Percentiles rank a stretch among this genome's conserved stretches.
Evolutionary conservation across 306 rosid genomes (phyloP).

Genomic region (Heteromeles arbutifolia): DNA sequence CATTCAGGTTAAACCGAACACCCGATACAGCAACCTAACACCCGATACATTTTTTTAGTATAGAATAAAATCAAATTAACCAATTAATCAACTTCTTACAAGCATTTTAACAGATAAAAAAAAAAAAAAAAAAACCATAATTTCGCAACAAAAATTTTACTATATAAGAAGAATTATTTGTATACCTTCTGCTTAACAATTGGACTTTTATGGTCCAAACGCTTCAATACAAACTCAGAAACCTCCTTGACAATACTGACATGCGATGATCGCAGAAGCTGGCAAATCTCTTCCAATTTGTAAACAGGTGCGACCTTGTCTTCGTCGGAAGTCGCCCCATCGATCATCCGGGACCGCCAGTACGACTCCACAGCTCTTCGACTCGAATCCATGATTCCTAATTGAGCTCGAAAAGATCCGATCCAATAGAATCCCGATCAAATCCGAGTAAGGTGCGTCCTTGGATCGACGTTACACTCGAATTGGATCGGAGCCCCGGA

Average conservation of each 20-base stretch:
- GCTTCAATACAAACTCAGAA: constrained; percentile 73
- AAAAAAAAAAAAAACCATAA: not conserved
- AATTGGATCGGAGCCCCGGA: constrained; percentile 1
- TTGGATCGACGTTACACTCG: not conserved
- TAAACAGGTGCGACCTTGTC: constrained; percentile 89
- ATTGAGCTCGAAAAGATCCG: constrained; percentile 18
- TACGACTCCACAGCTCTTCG: constrained; percentile 97
- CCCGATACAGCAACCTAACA: too few species aligned
- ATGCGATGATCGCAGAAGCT: constrained; percentile 78
- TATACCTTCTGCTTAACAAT: constrained; percentile 92
- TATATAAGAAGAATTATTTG: not conserved
- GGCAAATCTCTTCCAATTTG: constrained; percentile 85
- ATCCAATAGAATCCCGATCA: constrained; percentile 7
- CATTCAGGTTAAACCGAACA: not conserved
- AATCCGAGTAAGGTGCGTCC: not conserved
- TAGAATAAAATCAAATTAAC: not conserved
- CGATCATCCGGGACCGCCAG: constrained; percentile 87
- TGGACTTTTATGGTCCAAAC: constrained; percentile 90
- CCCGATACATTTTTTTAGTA: too few species aligned
- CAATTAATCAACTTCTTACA: not conserved
- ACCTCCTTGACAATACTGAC: constrained; percentile 85
- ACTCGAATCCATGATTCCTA: constrained; percentile 77
- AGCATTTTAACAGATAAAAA: not conserved
- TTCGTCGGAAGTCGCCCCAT: constrained; percentile 83
- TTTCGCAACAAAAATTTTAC: not conserved